These are phyloP conservation scores for Mycena rebaudengoi DNA, from an alignment of 768 basidiomycete species.

Conservation along the genomic window DNA sequence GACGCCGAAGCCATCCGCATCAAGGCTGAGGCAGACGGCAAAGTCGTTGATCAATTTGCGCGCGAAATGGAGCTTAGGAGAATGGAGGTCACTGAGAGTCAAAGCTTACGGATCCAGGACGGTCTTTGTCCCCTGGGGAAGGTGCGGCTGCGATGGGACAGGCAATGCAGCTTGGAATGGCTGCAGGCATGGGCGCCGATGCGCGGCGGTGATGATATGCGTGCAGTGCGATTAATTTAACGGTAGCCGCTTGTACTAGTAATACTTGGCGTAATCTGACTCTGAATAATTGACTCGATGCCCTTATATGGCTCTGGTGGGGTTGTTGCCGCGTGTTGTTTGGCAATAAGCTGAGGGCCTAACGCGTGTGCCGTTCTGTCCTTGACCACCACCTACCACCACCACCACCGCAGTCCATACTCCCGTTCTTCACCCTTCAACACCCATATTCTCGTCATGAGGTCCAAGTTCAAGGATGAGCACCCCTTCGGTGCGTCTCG, in stretches of 20 bases:
- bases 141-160: conserved; percentile 65
- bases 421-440: conserved; percentile 22
- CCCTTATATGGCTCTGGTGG: too few species aligned
- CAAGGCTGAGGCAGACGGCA: conserved; percentile 69
- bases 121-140: conserved; percentile 73
- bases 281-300: too few species aligned
- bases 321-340: conserved; percentile 12
- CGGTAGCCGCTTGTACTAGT: too few species aligned
- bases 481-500: conserved; percentile 89
- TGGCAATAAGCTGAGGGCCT: background rate
- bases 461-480: conserved; percentile 98
- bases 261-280: too few species aligned
- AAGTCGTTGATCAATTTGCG: conserved; percentile 71
- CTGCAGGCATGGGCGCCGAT: conserved; percentile 66
- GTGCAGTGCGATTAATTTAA: too few species aligned
- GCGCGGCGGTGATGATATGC: conserved; percentile 9
- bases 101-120: conserved; percentile 74
- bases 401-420: conserved; percentile 33
- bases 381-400: conserved; percentile 34
- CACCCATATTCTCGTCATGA: conserved; percentile 57
- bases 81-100: conserved; percentile 68
- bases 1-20: conserved; percentile 74
- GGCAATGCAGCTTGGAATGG: conserved; percentile 75
- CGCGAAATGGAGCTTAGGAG: conserved; percentile 79
- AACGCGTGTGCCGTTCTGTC: conserved; percentile 10